phyloP scores from a whole-genome alignment of 2,329 filamentous ascomycete species.

The Clonostachys solani region DNA sequence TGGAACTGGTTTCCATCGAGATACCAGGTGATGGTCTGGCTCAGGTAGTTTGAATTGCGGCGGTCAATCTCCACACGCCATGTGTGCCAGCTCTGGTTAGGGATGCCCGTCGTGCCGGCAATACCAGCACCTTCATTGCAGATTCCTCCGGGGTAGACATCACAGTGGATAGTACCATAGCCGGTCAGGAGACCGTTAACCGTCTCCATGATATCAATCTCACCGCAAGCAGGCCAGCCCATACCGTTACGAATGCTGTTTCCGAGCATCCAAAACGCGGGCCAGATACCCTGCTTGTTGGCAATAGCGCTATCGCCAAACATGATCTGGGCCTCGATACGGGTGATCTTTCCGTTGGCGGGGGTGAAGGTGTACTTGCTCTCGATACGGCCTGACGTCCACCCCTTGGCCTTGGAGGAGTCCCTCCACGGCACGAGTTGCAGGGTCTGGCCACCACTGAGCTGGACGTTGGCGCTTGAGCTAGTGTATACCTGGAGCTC shows the following conservation, averaged over 20 bases:
- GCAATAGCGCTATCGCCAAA: slow-evolving; percentile 31
- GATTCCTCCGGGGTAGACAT: slow-evolving; percentile 27
- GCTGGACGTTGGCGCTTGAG: slow-evolving; percentile 36
- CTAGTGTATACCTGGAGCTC: slow-evolving; percentile 39
- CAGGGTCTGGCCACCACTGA: slow-evolving; percentile 39
- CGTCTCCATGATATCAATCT: slow-evolving; percentile 55
- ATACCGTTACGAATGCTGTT: slow-evolving; percentile 40
- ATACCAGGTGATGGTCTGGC: slow-evolving; percentile 42
- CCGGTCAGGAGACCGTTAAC: slow-evolving; percentile 42
- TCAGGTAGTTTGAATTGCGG: slow-evolving; percentile 31
- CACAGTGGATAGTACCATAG: slow-evolving; percentile 36
- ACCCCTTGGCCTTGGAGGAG: slow-evolving; percentile 13
- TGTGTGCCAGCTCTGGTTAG: slow-evolving; percentile 35
- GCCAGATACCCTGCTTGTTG: slow-evolving; percentile 49
- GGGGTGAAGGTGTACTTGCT: slow-evolving; percentile 35
- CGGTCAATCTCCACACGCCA: slow-evolving; percentile 43
- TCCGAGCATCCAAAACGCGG: slow-evolving; percentile 55
- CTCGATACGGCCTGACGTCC: slow-evolving; percentile 46
- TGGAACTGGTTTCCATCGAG: slow-evolving; percentile 35
- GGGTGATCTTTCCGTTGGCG: slow-evolving; percentile 28
- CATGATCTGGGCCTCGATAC: slow-evolving; percentile 35
- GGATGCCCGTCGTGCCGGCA: slow-evolving; percentile 22
- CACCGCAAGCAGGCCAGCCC: slow-evolving; percentile 49
- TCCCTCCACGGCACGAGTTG: slow-evolving; percentile 39
- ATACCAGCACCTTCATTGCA: slow-evolving; percentile 42